Percentiles rank a stretch among this genome's conserved stretches.
Conservation (phyloP, 2,329 filamentous ascomycete species). For the Nigrospora osmanthi region DNA sequence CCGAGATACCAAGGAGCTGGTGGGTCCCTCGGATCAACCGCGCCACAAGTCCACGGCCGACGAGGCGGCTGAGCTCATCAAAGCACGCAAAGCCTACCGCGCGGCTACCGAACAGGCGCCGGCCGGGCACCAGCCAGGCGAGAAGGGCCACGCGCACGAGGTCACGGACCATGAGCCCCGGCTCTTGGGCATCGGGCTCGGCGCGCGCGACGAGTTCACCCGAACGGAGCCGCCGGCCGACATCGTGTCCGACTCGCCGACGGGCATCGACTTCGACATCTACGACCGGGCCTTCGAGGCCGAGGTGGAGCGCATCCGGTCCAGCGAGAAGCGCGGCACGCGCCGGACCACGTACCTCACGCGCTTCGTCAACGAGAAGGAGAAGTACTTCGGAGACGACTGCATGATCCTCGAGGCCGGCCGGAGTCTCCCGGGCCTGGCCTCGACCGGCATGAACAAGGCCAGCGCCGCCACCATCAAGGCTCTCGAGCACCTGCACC, state of each 20-base stretch:
- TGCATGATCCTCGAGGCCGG: constrained; percentile 27
- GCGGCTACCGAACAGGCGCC: constrained; percentile 18
- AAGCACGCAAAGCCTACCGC: constrained; percentile 35
- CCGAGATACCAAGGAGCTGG: constrained; percentile 1
- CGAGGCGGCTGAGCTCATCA: constrained; percentile 41
- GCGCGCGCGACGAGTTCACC: constrained; percentile 39
- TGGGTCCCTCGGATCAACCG: constrained; percentile 11
- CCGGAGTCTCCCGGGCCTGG: constrained; percentile 9
- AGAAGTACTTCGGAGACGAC: constrained; percentile 28
- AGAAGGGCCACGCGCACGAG: constrained; percentile 57
- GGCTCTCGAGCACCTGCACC: neutral
- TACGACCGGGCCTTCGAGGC: constrained; percentile 83
- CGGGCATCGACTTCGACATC: constrained; percentile 75
- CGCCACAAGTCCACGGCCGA: constrained; percentile 28
- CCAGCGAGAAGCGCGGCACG: constrained; percentile 17
- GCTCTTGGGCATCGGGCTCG: constrained; percentile 71
- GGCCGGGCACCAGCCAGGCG: constrained; percentile 25
- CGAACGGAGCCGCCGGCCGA: constrained; percentile 17
- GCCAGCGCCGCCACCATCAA: constrained; percentile 4
- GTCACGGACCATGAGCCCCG: constrained; percentile 53
- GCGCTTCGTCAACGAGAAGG: constrained; percentile 36
- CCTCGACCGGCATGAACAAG: constrained; percentile 3
- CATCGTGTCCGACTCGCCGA: constrained; percentile 75
- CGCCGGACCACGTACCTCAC: constrained; percentile 40
- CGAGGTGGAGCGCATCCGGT: constrained; percentile 54